A percentile compares a stretch with the other conserved stretches of the same genome.
phyloP scores from a whole-genome alignment of 148 eudicot genomes.

The Pharnaceum exiguum region DNA sequence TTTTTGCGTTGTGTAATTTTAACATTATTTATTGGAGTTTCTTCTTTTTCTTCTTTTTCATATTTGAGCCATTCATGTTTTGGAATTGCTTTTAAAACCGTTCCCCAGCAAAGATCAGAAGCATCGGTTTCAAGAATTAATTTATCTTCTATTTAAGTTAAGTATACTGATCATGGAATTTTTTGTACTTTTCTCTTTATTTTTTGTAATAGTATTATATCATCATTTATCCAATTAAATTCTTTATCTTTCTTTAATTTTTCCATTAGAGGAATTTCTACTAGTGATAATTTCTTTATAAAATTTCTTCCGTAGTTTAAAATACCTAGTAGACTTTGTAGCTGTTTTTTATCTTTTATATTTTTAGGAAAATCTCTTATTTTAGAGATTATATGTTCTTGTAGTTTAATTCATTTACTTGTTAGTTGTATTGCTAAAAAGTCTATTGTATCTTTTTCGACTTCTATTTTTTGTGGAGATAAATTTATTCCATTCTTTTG shows the following conservation, averaged over 20 bases:
- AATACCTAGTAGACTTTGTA: background rate
- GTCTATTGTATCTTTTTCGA: background rate
- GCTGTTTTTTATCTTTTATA: background rate
- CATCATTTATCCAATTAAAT: background rate
- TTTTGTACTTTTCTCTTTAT: too few species aligned
- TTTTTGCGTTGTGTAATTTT: too few species aligned
- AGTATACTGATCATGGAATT: background rate
- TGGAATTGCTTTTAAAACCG: background rate
- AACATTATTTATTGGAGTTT: background rate
- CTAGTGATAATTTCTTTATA: background rate
- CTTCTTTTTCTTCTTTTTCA: background rate
- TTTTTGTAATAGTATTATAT: background rate
- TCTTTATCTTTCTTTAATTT: background rate
- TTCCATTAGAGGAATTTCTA: background rate
- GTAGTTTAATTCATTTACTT: background rate
- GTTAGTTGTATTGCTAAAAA: background rate
- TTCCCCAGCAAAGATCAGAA: background rate
- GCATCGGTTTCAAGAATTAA: background rate
- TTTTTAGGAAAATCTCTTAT: background rate
- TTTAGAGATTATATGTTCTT: background rate
- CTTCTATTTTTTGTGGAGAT: background rate
- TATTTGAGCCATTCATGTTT: too few species aligned
- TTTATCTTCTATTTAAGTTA: background rate
- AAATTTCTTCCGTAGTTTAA: constrained; percentile 2
- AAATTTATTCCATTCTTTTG: background rate